A percentile compares a stretch with the other conserved stretches of the same genome.
Evolutionary conservation across 2,329 filamentous ascomycete genomes (phyloP).

Genomic region (Ceratocystis eucalypticola): DNA sequence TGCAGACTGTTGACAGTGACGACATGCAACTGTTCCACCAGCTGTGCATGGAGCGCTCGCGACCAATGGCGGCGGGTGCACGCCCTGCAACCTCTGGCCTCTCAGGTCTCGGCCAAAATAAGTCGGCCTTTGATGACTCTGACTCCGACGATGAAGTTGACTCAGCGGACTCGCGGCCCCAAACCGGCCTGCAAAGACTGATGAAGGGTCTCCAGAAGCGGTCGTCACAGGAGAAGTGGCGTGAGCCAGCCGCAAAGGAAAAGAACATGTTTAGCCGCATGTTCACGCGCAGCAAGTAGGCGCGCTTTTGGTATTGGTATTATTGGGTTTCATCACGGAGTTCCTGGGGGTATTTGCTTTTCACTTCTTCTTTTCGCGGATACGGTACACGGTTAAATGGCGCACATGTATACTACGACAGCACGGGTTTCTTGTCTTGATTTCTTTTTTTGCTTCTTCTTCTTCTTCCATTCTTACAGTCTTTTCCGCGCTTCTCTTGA

Average conservation of each 20-base stretch:
- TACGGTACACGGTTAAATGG: constrained; percentile 11
- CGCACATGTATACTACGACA: constrained; percentile 13
- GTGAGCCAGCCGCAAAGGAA: constrained; percentile 12
- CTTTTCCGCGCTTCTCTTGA: constrained; percentile 7
- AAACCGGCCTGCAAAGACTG: constrained; percentile 12
- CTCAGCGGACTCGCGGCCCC: background rate
- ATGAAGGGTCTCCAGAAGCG: constrained; percentile 19
- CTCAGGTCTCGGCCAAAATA: constrained; percentile 10
- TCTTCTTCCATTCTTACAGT: background rate
- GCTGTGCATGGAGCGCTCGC: constrained; percentile 11
- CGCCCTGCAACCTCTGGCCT: background rate
- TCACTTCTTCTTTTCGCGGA: constrained; percentile 6
- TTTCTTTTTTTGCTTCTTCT: constrained; percentile 10
- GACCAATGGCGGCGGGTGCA: background rate
- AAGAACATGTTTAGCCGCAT: constrained; percentile 21
- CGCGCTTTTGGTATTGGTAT: background rate
- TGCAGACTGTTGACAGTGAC: constrained; percentile 7
- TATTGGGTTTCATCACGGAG: background rate
- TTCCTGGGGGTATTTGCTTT: constrained; percentile 10
- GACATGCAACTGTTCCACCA: constrained; percentile 18
- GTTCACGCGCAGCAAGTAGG: constrained; percentile 19
- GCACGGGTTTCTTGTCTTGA: constrained; percentile 6
- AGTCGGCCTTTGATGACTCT: constrained; percentile 17
- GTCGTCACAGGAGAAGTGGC: constrained; percentile 16
- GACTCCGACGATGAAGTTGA: constrained; percentile 14